phyloP scores from a whole-genome alignment of 2,329 filamentous ascomycete species.

The Epichloe amarillans region DNA sequence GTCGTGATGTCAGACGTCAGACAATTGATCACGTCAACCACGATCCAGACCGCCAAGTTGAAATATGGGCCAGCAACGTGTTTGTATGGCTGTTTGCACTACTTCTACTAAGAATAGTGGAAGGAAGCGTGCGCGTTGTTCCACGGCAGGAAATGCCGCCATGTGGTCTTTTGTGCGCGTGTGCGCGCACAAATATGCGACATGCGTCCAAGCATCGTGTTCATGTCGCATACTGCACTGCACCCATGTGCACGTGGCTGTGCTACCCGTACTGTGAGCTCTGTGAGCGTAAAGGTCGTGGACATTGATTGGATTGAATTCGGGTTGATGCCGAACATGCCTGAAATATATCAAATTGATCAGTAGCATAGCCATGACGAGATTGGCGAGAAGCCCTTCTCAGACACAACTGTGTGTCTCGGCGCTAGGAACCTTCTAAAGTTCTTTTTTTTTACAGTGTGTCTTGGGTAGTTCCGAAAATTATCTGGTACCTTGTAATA shows the following conservation, averaged over 20 bases:
- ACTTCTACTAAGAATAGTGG: neutral
- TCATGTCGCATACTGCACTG: neutral
- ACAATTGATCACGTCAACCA: neutral
- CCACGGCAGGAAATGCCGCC: neutral
- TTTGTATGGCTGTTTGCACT: neutral
- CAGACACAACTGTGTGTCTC: neutral
- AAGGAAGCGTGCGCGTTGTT: neutral
- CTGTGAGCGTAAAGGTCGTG: too few relatives aligned
- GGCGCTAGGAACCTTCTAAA: neutral
- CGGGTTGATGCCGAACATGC: too few relatives aligned
- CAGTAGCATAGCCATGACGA: neutral
- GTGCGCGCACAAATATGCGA: neutral
- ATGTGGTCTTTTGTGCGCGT: neutral
- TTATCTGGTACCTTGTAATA: neutral
- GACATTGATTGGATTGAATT: too few relatives aligned
- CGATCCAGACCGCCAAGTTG: neutral
- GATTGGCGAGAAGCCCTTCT: neutral
- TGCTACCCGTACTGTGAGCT: neutral
- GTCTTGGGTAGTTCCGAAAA: too few relatives aligned
- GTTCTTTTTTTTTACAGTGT: neutral
- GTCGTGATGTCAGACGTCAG: neutral
- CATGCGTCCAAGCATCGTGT: neutral
- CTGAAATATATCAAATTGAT: too few relatives aligned
- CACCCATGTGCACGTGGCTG: neutral
- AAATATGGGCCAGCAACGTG: neutral